phyloP scores from a whole-genome alignment of 345 rosid species.

The Eucalyptus dawsonii region DNA sequence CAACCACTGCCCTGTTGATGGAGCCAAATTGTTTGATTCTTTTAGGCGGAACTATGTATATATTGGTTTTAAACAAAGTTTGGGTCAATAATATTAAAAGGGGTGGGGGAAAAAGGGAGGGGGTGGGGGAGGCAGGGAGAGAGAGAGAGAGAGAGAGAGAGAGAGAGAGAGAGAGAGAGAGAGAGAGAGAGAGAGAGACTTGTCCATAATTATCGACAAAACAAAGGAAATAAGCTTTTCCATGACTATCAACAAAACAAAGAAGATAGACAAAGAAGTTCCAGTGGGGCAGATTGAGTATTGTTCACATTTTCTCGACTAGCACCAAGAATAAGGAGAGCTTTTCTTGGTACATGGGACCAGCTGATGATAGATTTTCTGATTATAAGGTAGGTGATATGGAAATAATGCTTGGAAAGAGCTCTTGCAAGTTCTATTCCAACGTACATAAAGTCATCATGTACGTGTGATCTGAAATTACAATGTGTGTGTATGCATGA shows the following conservation, averaged over 20 bases:
- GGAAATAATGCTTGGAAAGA: not conserved
- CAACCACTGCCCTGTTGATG: not conserved
- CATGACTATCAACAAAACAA: not conserved
- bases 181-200: not conserved
- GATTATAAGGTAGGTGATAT: not conserved
- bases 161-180: accelerated
- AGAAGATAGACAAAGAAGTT: not conserved
- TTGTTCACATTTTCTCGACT: not conserved
- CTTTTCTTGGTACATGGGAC: not conserved
- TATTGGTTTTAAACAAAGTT: not conserved
- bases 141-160: too few relatives aligned
- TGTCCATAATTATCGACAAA: not conserved
- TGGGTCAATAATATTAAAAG: not conserved
- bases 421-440: not conserved
- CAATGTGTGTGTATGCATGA: not conserved
- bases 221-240: not conserved
- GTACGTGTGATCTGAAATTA: not conserved
- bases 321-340: not conserved
- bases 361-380: not conserved
- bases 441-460: not conserved
- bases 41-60: not conserved
- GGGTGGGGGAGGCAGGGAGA: too few relatives aligned
- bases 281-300: not conserved
- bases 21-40: not conserved
- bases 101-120: too few relatives aligned